These are phyloP conservation scores for Gryganskiella cystojenkinii DNA, from an alignment of 192 early-diverging fungal genomes.

Conservation along the genomic window DNA sequence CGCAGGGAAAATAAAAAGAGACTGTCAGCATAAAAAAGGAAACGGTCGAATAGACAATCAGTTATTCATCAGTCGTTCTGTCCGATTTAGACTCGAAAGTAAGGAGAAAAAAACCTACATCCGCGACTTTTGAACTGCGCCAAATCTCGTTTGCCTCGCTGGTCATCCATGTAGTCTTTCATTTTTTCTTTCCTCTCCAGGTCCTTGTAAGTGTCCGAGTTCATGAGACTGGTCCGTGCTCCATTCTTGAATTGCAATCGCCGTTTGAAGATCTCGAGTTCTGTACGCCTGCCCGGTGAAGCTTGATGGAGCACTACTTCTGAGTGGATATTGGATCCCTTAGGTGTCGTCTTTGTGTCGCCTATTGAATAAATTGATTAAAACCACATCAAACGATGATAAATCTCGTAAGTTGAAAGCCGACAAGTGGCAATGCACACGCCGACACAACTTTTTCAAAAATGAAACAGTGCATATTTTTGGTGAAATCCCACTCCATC, in stretches of 20 bases:
- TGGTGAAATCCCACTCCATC: too few species aligned
- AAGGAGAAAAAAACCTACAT: constrained; percentile 11
- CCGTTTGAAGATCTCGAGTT: constrained; percentile 42
- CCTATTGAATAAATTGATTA: constrained; percentile 1
- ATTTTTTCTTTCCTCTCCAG: constrained; percentile 37
- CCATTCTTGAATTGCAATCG: constrained; percentile 47
- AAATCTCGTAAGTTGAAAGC: not conserved
- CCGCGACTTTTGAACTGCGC: constrained; percentile 45
- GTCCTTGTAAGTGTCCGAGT: constrained; percentile 24
- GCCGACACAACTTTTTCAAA: not conserved
- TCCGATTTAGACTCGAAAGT: not conserved
- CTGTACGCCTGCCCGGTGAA: constrained; percentile 13
- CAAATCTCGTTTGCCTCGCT: constrained; percentile 31
- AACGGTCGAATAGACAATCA: not conserved
- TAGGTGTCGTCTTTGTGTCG: constrained; percentile 38
- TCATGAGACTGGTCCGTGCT: constrained; percentile 23
- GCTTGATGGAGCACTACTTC: not conserved
- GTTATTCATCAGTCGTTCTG: not conserved
- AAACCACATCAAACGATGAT: too few species aligned
- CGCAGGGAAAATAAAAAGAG: too few species aligned
- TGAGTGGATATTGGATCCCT: constrained; percentile 41
- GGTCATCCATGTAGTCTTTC: constrained; percentile 24
- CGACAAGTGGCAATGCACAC: not conserved
- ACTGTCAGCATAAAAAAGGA: not conserved
- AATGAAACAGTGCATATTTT: not conserved